Evolutionary conservation across 805 yeast species (phyloP).

Genomic region (Kodamaea neixiangensis): DNA sequence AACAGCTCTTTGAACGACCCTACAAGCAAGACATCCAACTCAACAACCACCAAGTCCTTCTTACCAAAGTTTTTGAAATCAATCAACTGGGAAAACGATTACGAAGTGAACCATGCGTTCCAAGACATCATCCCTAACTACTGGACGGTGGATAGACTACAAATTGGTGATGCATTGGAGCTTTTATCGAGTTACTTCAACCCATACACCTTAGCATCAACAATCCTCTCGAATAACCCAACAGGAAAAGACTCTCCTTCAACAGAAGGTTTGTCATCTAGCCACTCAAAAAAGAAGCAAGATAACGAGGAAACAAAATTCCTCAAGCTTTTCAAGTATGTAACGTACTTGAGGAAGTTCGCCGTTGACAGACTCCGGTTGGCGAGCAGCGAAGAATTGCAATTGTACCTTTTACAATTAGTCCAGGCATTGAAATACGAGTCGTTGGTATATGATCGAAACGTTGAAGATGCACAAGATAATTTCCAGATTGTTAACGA

Average conservation of each 20-base stretch:
- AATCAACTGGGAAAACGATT: slow-evolving; percentile 83
- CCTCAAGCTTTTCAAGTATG: slow-evolving; percentile 32
- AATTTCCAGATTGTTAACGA: slow-evolving; percentile 21
- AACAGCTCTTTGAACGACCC: slow-evolving; percentile 47
- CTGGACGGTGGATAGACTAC: slow-evolving; percentile 65
- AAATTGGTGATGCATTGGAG: slow-evolving; percentile 84
- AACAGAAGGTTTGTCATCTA: background rate
- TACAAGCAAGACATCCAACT: slow-evolving; percentile 37
- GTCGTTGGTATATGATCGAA: slow-evolving; percentile 25
- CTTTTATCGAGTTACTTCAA: slow-evolving; percentile 76
- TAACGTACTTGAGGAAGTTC: slow-evolving; percentile 73
- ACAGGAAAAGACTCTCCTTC: slow-evolving; percentile 11
- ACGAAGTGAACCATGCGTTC: slow-evolving; percentile 77
- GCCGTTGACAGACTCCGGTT: slow-evolving; percentile 82
- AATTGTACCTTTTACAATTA: slow-evolving; percentile 79
- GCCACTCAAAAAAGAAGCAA: slow-evolving; percentile 10
- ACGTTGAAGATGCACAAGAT: slow-evolving; percentile 11
- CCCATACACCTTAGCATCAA: slow-evolving; percentile 37
- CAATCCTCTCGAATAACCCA: slow-evolving; percentile 15
- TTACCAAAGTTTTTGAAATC: slow-evolving; percentile 83
- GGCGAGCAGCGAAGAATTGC: slow-evolving; percentile 79
- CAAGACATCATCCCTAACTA: slow-evolving; percentile 64
- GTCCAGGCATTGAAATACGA: slow-evolving; percentile 93
- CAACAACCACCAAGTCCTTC: slow-evolving; percentile 47
- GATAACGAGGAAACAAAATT: slow-evolving; percentile 31